Base-by-base conservation (phyloP, 192 early-diverging fungal species). In the Coemansia sp. region DNA sequence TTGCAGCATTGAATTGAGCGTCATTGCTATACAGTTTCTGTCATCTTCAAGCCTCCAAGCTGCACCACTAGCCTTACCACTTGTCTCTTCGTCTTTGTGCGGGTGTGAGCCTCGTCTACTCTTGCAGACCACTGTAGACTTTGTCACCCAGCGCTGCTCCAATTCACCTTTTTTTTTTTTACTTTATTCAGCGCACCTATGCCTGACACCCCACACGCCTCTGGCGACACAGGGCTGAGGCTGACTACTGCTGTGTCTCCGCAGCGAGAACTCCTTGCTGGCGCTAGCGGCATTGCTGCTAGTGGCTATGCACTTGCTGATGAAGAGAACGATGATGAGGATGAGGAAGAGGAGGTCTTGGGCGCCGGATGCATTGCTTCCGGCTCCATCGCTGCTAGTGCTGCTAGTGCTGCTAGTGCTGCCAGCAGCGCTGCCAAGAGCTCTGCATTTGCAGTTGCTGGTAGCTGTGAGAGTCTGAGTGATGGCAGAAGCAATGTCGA, bases 301-400 rank as follows among this genome's bases (percentile, higher is more conserved):
- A 15, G 32, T 7, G 8, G 36, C 51, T 32, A 57, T 27, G 29
- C 42, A 47, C 38, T 47, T 56, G 22, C 8, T 31, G 46, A 11
- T 64, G 62, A 39, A 40, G 39, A 25, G n/a, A 40, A 7, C 20
- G 38, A n/a, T n/a, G 46, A 19, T 64, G 62, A 39, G 39, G 39
- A 65, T 6, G 68, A 69, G 49, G 67, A 68, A 17, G 73, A 74
- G 38, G 72, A 76, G 27, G 73, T 67, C 53, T 49, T 67, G 42
- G 73, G 56, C 31, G 66, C 61, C 29, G 73, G 73, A 15, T 51
- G 73, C 32, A 58, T 73, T 38, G 56, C 40, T 10, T 5, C 38
- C 43, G 42, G 32, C 32, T 7, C 7, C 32, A n/a, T n/a, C n/a
- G n/a, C n/a, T n/a, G n/a, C n/a, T n/a, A n/a, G n/a, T n/a, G n/a